A percentile compares a stretch with the other conserved stretches of the same genome.
These are phyloP conservation scores for Scytalidium sp. DNA, from an alignment of 2,329 filamentous ascomycete species.

Conservation along the genomic window DNA sequence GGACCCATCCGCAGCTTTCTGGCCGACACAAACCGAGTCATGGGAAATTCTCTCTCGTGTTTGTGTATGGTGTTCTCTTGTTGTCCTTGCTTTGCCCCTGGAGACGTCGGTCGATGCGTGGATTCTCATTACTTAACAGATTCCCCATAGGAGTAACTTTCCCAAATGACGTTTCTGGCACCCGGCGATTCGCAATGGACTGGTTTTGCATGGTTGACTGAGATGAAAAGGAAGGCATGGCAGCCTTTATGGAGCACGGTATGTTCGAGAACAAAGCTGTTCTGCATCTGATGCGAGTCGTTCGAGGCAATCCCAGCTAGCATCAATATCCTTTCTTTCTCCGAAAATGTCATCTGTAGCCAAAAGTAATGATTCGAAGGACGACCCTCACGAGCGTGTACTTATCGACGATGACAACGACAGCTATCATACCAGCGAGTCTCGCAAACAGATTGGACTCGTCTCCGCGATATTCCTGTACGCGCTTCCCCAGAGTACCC, in stretches of 20 bases:
- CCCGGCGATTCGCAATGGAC: neutral
- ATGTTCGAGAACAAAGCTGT: no score
- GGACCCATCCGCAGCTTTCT: neutral
- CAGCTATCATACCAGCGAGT: conserved; percentile 12
- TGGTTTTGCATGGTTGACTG: neutral
- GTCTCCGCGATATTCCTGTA: conserved; percentile 50
- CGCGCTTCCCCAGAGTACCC: neutral
- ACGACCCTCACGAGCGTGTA: neutral
- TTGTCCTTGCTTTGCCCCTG: neutral
- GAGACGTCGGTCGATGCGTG: neutral
- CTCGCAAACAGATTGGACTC: conserved; percentile 51
- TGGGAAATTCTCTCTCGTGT: neutral
- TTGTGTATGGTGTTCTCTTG: neutral
- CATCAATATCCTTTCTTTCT: neutral
- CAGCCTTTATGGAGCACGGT: neutral
- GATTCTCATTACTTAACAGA: neutral
- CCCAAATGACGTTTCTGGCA: neutral
- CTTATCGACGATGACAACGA: neutral
- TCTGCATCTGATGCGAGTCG: neutral
- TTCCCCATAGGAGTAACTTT: neutral
- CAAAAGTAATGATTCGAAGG: neutral
- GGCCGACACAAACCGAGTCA: neutral
- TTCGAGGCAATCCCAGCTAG: neutral
- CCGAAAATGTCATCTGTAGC: neutral
- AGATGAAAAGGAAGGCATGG: neutral